Evolutionary conservation across 202 grass and related monocot species (phyloP).

Genomic region (Sporobolus alterniflorus): DNA sequence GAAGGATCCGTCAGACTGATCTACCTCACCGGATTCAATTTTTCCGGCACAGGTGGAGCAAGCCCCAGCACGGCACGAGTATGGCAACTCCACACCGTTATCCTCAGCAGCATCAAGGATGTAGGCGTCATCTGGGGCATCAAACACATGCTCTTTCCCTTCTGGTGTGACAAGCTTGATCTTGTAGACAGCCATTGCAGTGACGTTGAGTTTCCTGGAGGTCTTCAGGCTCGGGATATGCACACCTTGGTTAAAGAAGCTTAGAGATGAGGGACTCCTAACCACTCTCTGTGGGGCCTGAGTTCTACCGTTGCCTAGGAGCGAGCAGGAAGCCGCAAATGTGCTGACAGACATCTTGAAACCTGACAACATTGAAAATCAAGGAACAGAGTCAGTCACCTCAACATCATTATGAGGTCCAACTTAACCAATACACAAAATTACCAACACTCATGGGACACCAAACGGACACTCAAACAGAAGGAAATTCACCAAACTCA

Average conservation of each 20-base stretch:
- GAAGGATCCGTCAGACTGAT: constrained; percentile 92
- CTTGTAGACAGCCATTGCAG: constrained; percentile 79
- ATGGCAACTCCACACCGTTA: constrained; percentile 78
- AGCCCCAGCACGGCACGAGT: constrained; percentile 81
- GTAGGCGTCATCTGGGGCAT: constrained; percentile 84
- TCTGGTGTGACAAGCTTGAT: constrained; percentile 71
- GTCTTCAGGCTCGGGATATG: constrained; percentile 47
- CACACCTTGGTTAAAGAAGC: constrained; percentile 45
- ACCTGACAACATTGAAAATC: constrained; percentile 6
- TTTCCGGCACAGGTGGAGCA: constrained; percentile 87
- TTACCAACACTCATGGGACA: neutral
- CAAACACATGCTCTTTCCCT: constrained; percentile 65
- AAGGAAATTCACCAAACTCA: neutral
- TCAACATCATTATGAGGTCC: neutral
- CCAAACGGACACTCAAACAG: neutral
- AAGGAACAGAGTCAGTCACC: constrained; percentile 9
- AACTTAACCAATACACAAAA: neutral
- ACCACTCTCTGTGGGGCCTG: constrained; percentile 3
- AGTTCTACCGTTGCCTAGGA: constrained; percentile 50
- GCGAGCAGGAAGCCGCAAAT: constrained; percentile 42
- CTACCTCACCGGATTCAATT: constrained; percentile 53
- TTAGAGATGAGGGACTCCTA: constrained; percentile 42
- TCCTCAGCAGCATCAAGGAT: constrained; percentile 79
- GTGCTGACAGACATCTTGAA: constrained; percentile 64
- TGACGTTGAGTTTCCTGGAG: constrained; percentile 49